Evolutionary conservation across 371 early-diverging fungal species (phyloP), one percentile per base, ranked within the genome.

Genomic region (Apophysomyces elegans): DNA sequence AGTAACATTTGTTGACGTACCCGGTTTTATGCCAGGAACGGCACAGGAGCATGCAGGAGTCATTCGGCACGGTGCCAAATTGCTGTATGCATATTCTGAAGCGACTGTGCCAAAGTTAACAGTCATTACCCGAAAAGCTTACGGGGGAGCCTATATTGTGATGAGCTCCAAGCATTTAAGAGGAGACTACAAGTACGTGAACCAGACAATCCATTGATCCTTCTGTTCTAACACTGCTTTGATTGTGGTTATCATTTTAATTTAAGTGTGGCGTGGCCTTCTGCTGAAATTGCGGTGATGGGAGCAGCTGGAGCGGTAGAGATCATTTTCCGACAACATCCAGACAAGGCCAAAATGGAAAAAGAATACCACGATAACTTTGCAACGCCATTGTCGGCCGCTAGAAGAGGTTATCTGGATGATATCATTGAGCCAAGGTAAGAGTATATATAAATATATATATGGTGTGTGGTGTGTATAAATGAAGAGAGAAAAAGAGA

Each of bases 261-360:
- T 38, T 61, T 35, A 36, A 96, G 96, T 83, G 90, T 94, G 70
- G 93, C 96, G 6, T 98, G 97, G 97, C 98, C 98, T 14, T 92
- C 95, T 21, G 96, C 92, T 35, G 98, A 98, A 75, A 95, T 98
- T 76, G 98, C 98, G 36, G 98, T 98, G 58, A 98, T 98, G 98
- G 98, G 98, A 41, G 94, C 96, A 54, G 89, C 95, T 80, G 98
- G 97, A 11, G 98, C 98, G 14, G 98, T 97, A 0, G 97, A 96
- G 77, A 95, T 98, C 73, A 94, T 98, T 65, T 97, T 96, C 88
- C 80, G 96, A 56, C 80, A 91, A 36, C 82, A 79, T 60, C 61
- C 75, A 32, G 91, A 93, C 69, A 90, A 92, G 64, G 84, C 84
- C 0, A 71, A 85, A 63, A 94, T 94, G 18, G 91, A 93, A 82